A percentile compares a stretch with the other conserved stretches of the same genome.
Conservation (phyloP, 1,139 yeast genomes). For the Pichia terricola region DNA sequence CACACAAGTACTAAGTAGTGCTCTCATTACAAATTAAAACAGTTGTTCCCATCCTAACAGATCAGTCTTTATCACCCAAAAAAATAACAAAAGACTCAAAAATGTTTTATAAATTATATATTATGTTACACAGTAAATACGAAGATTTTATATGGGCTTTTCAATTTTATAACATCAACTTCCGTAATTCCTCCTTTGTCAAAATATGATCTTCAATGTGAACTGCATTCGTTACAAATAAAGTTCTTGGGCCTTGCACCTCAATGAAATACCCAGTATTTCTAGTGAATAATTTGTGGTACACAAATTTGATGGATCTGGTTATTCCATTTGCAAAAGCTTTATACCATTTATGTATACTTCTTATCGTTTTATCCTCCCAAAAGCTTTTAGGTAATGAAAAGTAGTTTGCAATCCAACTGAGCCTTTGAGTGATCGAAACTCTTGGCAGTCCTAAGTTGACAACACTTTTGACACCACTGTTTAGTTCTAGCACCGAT, state of each 20-base stretch:
- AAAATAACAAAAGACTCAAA: too few species aligned
- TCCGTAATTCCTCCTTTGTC: slow-evolving; percentile 13
- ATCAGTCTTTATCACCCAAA: too few species aligned
- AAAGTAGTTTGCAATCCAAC: slow-evolving; percentile 2
- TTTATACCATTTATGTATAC: background rate
- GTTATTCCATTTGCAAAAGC: background rate
- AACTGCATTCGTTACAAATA: slow-evolving; percentile 20
- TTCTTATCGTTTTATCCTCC: background rate
- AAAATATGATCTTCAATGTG: slow-evolving; percentile 17
- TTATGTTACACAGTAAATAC: too few species aligned
- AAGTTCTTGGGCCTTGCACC: slow-evolving; percentile 21
- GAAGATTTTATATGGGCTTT: too few species aligned
- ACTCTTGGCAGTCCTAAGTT: slow-evolving; percentile 18
- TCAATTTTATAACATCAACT: too few species aligned
- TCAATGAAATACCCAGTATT: slow-evolving; percentile 4
- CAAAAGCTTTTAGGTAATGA: slow-evolving; percentile 1
- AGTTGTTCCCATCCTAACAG: too few species aligned
- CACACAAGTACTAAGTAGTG: too few species aligned
- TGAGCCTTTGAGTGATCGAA: background rate
- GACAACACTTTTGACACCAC: slow-evolving; percentile 14
- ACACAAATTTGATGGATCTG: background rate
- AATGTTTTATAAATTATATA: too few species aligned
- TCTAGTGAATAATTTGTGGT: background rate
- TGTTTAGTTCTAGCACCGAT: slow-evolving; percentile 3
- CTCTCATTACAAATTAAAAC: too few species aligned